Evolutionary conservation across 805 yeast species (phyloP).

Genomic region (Starmerella gropengiesseri): DNA sequence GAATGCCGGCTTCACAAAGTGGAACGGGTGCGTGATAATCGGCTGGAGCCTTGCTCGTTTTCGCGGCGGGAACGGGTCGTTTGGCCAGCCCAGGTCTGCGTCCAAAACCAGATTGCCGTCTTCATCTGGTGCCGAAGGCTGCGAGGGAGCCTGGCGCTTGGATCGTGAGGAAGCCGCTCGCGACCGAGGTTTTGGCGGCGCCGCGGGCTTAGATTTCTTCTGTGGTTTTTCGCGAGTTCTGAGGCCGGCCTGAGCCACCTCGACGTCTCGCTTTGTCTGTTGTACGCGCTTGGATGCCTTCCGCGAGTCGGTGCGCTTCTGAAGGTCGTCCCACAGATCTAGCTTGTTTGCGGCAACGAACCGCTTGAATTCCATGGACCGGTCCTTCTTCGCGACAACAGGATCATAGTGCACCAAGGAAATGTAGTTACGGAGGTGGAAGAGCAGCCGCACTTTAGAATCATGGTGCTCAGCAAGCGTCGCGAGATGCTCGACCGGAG

Average conservation of each 20-base stretch:
- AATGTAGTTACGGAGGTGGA: slow-evolving; percentile 33
- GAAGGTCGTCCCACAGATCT: slow-evolving; percentile 32
- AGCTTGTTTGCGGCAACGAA: slow-evolving; percentile 23
- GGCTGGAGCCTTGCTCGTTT: slow-evolving; percentile 27
- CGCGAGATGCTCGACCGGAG: slow-evolving; percentile 15
- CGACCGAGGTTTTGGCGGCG: neutral
- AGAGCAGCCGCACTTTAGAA: slow-evolving; percentile 30
- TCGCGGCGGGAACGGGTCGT: slow-evolving; percentile 2
- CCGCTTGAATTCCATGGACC: slow-evolving; percentile 27
- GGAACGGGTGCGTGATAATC: slow-evolving; percentile 50
- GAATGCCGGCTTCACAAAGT: slow-evolving; percentile 39
- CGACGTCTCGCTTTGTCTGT: slow-evolving; percentile 6
- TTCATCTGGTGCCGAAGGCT: neutral
- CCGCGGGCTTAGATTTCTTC: neutral
- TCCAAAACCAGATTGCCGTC: slow-evolving; percentile 9
- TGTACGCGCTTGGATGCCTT: slow-evolving; percentile 18
- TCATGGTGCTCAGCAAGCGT: slow-evolving; percentile 28
- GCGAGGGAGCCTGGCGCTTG: neutral
- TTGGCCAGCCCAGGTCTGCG: slow-evolving; percentile 19
- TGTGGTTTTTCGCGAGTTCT: neutral
- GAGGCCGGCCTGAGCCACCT: slow-evolving; percentile 4
- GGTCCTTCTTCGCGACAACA: slow-evolving; percentile 28
- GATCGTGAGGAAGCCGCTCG: neutral
- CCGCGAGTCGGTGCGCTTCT: slow-evolving; percentile 18
- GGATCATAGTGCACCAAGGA: slow-evolving; percentile 33